Evolutionary conservation across 106 monocot species (phyloP).

Genomic region (Phalaenopsis equestris): DNA sequence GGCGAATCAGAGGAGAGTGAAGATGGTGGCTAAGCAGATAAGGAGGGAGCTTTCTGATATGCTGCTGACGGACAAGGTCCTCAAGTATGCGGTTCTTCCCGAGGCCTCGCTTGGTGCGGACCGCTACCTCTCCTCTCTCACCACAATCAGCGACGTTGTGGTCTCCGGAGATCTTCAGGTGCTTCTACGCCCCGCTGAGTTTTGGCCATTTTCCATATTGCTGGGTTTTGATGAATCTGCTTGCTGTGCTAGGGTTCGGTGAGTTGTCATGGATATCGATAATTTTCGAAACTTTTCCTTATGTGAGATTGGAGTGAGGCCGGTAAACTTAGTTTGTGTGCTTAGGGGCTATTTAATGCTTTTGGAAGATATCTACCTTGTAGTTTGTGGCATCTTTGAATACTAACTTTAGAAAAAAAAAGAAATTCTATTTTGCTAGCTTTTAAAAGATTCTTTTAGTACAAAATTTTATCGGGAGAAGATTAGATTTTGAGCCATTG

Average conservation of each 20-base stretch:
- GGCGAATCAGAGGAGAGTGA: constrained; percentile 83
- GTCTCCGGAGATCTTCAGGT: constrained; percentile 97
- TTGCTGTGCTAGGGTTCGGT: background rate
- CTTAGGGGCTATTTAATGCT: background rate
- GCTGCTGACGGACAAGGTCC: constrained; percentile 75
- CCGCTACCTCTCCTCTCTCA: constrained; percentile 85
- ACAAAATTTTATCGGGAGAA: background rate
- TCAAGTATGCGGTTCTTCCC: constrained; percentile 80
- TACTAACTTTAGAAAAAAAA: background rate
- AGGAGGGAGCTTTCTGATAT: constrained; percentile 83
- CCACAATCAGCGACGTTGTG: constrained; percentile 89
- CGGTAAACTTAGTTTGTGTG: background rate
- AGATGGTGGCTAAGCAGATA: constrained; percentile 97
- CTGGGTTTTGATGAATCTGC: background rate
- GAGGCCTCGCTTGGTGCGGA: constrained; percentile 96
- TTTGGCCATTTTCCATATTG: background rate
- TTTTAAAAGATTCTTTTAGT: background rate
- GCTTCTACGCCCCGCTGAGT: background rate
- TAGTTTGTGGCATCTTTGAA: background rate
- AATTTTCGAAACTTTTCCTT: background rate
- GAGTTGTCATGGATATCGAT: background rate
- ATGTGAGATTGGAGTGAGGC: background rate
- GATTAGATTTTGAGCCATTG: too few species aligned
- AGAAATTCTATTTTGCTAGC: too few species aligned
- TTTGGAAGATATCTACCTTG: background rate